Evolutionary conservation across 768 basidiomycete species (phyloP).

Genomic region (Rhizopogon salebrosus): DNA sequence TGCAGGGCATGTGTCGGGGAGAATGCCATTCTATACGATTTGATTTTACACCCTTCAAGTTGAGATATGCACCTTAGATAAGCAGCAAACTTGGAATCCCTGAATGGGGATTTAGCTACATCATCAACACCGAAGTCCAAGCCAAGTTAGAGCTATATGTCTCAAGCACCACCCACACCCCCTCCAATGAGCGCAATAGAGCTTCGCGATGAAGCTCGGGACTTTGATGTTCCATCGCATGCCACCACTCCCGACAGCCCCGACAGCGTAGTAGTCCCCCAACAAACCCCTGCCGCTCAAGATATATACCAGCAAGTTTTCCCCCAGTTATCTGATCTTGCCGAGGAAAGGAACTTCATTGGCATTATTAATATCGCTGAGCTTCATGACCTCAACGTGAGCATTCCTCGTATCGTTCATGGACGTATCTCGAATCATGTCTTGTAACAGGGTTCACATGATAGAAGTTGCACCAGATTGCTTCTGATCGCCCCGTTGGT

Average conservation of each 20-base stretch:
- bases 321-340: constrained; percentile 38
- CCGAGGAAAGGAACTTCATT: constrained; percentile 36
- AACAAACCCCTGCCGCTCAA: constrained; percentile 8
- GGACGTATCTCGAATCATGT: constrained; percentile 1
- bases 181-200: constrained; percentile 55
- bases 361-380: constrained; percentile 47
- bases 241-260: background rate
- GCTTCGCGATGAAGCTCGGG: constrained; percentile 47
- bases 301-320: constrained; percentile 44
- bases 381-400: constrained; percentile 48
- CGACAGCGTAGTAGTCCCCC: constrained; percentile 9
- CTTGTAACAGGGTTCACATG: constrained; percentile 28
- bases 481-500: constrained; percentile 56
- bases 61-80: constrained; percentile 17
- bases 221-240: constrained; percentile 1
- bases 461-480: constrained; percentile 39
- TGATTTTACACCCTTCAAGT: too few species aligned
- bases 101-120: background rate
- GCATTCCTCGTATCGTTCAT: constrained; percentile 11
- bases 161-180: constrained; percentile 58
- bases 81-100: constrained; percentile 4
- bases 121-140: constrained; percentile 7
- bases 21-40: too few species aligned
- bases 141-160: constrained; percentile 30
- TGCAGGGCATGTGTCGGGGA: too few species aligned